Conservation (phyloP, 2,329 filamentous ascomycete species). For the Fusarium pseudoanthophilum region DNA sequence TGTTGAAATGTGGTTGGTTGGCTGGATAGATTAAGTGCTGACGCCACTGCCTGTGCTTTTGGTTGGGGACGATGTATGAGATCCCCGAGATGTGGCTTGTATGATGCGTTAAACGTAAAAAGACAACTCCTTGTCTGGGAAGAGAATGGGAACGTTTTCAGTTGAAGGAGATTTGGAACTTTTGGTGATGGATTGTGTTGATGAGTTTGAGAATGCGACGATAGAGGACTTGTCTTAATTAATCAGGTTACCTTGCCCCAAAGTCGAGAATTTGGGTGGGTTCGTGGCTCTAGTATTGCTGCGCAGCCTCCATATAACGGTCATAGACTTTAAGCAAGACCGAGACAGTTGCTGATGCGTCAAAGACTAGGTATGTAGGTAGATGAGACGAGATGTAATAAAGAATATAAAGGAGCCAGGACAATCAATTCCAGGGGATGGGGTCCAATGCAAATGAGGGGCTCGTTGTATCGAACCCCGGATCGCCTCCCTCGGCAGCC, state of each 20-base stretch:
- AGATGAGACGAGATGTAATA: not conserved
- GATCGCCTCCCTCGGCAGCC: slow-evolving; percentile 28
- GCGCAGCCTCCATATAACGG: slow-evolving; percentile 1
- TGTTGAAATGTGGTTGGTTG: slow-evolving; percentile 22
- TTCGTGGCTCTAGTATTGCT: slow-evolving; percentile 10
- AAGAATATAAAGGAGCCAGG: slow-evolving; percentile 1
- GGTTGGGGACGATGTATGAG: not conserved
- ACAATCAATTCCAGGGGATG: not conserved
- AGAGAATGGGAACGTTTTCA: not conserved
- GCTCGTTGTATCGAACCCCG: slow-evolving; percentile 16
- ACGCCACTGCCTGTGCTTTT: slow-evolving; percentile 1
- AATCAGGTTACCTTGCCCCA: slow-evolving; percentile 11
- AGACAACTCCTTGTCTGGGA: not conserved
- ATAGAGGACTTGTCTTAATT: slow-evolving; percentile 17
- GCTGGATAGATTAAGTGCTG: slow-evolving; percentile 16
- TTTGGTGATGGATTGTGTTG: not conserved
- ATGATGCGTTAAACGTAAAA: not conserved
- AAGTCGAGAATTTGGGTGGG: slow-evolving; percentile 1
- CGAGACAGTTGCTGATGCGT: not conserved
- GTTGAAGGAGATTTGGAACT: not conserved
- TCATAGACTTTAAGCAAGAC: not conserved
- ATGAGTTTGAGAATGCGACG: not conserved
- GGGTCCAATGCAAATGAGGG: slow-evolving; percentile 18
- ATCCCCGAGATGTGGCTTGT: not conserved
- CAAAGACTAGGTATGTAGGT: not conserved